phyloP scores from a whole-genome alignment of 768 basidiomycete genomes.

The Mycena rebaudengoi region DNA sequence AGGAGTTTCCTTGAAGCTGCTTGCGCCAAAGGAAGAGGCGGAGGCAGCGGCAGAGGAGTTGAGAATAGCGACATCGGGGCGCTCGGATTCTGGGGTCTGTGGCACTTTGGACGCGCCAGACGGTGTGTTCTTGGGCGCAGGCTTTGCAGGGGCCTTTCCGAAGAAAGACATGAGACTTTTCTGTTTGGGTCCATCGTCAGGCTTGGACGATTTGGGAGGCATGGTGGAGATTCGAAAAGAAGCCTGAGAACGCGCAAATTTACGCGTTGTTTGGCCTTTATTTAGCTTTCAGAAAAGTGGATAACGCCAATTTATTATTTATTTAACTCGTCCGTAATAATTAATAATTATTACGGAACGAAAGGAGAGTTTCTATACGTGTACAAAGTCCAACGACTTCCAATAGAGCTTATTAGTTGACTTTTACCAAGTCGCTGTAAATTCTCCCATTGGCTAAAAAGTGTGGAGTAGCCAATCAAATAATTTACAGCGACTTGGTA shows the following conservation, averaged over 20 bases:
- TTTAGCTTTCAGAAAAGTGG: not conserved
- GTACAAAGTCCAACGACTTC: no score
- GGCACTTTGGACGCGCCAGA: slow-evolving; percentile 50
- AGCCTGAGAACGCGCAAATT: not conserved
- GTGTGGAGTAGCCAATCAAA: no score
- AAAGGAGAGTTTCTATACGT: no score
- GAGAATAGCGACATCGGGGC: slow-evolving; percentile 33
- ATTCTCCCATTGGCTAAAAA: no score
- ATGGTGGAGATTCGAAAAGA: not conserved
- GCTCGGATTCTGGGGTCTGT: slow-evolving; percentile 50
- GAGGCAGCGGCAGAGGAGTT: slow-evolving; percentile 52
- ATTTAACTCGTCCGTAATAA: no score
- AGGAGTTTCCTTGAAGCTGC: slow-evolving; percentile 65
- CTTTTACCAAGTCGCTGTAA: no score
- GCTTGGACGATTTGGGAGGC: slow-evolving; percentile 20
- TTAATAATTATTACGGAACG: no score
- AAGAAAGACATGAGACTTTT: slow-evolving; percentile 82
- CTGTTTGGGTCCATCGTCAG: slow-evolving; percentile 53
- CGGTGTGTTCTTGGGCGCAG: slow-evolving; percentile 25
- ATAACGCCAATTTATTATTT: no score
- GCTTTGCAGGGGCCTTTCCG: slow-evolving; percentile 44
- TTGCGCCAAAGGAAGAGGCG: slow-evolving; percentile 56
- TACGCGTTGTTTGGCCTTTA: slow-evolving; percentile 3
- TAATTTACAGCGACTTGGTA: no score
- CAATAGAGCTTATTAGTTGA: no score